Evolutionary conservation across 768 basidiomycete genomes (phyloP), one percentile per base, ranked within the genome.

Genomic region (Asterophora lycoperdoides): DNA sequence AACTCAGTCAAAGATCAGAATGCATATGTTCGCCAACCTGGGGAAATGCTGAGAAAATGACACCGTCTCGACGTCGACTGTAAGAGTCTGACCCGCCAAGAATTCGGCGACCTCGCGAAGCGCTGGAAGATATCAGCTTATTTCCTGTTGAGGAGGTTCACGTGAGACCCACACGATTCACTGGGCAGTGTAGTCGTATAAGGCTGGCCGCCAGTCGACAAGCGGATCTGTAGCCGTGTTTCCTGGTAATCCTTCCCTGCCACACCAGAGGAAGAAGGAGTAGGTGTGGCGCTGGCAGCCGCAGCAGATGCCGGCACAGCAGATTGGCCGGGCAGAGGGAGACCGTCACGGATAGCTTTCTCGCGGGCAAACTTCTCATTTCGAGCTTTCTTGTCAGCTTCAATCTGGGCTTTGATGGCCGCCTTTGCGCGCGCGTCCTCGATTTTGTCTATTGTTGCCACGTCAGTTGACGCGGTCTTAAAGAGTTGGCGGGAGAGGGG

Each of bases 371-470:
- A 75, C 60, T 89, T 93, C 62, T 88, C 93, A 0, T 91, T 91
- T 15, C 95, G 82, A 8, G 81, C 85, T 44, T 80, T 80, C 70
- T 93, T 98, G 72, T 96, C 94, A 0, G 85, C 89, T 66, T 94
- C 93, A 56, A 97, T 96, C 64, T 96, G 93, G 1, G 88, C 90
- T 63, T 92, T 93, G 61, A 97, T 74, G 0, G 89, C 88, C 3
- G 89, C 90, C 54, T 73, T 83, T 1, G 93, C 94, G 59, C 83
- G 84, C 9, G 84, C 83, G 41, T 98, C 95, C 44, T 87, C 89
- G 34, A 91, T 61, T 70, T 97, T 98, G 60, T 97, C 95, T 94
- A 60, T 9, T 1, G 20, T 40, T n/a, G 6, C 20, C 2, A 35
- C 7, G 46, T 33, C 19, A 38, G 29, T 33, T 10, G 20, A 29